Evolutionary conservation across 192 early-diverging fungal species (phyloP).

Genomic region (Physocladia obscura): DNA sequence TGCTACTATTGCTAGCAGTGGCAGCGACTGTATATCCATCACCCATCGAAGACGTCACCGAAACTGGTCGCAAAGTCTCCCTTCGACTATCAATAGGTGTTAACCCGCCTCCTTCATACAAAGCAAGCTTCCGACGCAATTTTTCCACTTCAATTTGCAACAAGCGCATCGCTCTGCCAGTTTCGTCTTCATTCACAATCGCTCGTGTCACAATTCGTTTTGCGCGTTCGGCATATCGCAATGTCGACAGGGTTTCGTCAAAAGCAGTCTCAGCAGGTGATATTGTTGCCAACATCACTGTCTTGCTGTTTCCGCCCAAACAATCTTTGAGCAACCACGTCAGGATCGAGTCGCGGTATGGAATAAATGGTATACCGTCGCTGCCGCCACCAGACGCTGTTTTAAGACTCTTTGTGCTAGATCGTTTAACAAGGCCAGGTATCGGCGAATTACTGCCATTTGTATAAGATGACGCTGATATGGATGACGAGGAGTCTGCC

Average conservation of each 20-base stretch:
- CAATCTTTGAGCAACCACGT: slow-evolving; percentile 59
- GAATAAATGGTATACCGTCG: slow-evolving; percentile 59
- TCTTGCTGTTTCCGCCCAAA: slow-evolving; percentile 57
- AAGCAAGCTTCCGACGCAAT: slow-evolving; percentile 58
- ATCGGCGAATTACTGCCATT: slow-evolving; percentile 6
- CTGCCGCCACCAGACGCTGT: neutral
- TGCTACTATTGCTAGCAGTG: no score
- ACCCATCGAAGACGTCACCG: neutral
- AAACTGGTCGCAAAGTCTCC: neutral
- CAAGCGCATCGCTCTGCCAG: slow-evolving; percentile 72
- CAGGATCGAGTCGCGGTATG: slow-evolving; percentile 88
- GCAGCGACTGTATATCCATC: neutral
- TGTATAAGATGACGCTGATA: no score
- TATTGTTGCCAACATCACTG: slow-evolving; percentile 57
- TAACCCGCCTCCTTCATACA: slow-evolving; percentile 29
- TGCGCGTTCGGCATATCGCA: slow-evolving; percentile 88
- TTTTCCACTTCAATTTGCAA: slow-evolving; percentile 76
- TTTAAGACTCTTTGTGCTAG: slow-evolving; percentile 12
- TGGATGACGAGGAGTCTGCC: slow-evolving; percentile 69
- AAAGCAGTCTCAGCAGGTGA: slow-evolving; percentile 39
- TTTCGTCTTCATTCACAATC: slow-evolving; percentile 86
- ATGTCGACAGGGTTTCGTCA: slow-evolving; percentile 62
- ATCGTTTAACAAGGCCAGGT: slow-evolving; percentile 5
- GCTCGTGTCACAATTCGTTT: slow-evolving; percentile 90
- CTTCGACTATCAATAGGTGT: no score